Conservation (phyloP, 2,329 filamentous ascomycete genomes). For the Neofusicoccum sp. region DNA sequence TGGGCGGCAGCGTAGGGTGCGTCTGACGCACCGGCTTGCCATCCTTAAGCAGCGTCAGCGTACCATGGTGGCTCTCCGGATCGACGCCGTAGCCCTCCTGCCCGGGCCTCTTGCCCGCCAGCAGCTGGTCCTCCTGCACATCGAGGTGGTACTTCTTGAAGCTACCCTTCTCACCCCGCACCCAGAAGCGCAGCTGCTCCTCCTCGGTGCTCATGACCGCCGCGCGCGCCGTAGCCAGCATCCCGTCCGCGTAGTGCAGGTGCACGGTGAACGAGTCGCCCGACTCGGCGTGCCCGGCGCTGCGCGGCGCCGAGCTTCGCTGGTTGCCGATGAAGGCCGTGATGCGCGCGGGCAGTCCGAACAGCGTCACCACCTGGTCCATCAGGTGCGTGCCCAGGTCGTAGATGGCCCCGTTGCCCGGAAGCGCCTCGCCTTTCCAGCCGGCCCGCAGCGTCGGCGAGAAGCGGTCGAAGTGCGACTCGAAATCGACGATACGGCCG, state of each 20-base stretch:
- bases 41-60: constrained; percentile 55
- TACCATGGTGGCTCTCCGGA: constrained; percentile 55
- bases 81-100: constrained; percentile 67
- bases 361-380: constrained; percentile 70
- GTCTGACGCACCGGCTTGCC: constrained; percentile 43
- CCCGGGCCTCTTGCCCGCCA: constrained; percentile 59
- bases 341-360: constrained; percentile 66
- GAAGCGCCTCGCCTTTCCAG: constrained; percentile 68
- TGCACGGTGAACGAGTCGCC: constrained; percentile 58
- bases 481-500: constrained; percentile 73
- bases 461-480: constrained; percentile 78
- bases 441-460: constrained; percentile 49
- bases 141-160: constrained; percentile 73
- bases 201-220: constrained; percentile 66
- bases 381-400: constrained; percentile 75
- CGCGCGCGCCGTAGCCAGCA: constrained; percentile 68
- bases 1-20: constrained; percentile 45
- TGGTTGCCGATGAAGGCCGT: constrained; percentile 69
- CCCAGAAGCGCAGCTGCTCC: constrained; percentile 72
- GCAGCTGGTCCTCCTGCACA: constrained; percentile 72
- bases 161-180: constrained; percentile 70
- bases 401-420: constrained; percentile 68
- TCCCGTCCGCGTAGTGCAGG: constrained; percentile 61
- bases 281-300: constrained; percentile 47
- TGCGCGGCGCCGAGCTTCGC: constrained; percentile 47